Evolutionary conservation across 2,329 filamentous ascomycete species (phyloP).

Genomic region (Aspergillus felis): DNA sequence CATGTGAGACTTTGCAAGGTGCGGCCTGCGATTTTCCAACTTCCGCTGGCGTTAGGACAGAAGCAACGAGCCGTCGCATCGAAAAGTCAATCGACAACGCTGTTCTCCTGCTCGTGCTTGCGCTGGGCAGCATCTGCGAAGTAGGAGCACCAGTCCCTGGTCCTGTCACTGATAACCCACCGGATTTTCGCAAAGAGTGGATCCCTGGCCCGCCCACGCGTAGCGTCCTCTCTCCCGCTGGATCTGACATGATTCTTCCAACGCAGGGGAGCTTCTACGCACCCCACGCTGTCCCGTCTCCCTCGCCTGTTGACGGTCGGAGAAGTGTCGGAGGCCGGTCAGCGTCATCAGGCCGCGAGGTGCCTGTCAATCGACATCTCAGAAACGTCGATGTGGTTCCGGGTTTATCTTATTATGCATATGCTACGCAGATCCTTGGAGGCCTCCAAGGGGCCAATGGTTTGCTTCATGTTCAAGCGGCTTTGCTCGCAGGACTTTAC

Average conservation of each 20-base stretch:
- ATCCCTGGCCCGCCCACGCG: conserved; percentile 25
- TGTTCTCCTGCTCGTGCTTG: conserved; percentile 75
- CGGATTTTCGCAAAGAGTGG: conserved; percentile 25
- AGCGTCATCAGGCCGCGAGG: conserved; percentile 13
- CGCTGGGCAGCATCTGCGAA: conserved; percentile 77
- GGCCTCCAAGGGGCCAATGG: conserved; percentile 74
- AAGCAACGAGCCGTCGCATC: conserved; percentile 23
- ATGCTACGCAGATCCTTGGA: conserved; percentile 81
- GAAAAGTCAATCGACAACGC: conserved; percentile 70
- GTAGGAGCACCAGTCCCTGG: conserved; percentile 49
- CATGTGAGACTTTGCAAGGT: conserved; percentile 27
- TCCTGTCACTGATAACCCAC: conserved; percentile 45
- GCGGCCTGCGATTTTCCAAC: conserved; percentile 21
- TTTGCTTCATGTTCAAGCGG: conserved; percentile 78
- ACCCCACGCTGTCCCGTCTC: conserved; percentile 16
- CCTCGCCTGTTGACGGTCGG: conserved; percentile 13
- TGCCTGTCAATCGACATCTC: conserved; percentile 19
- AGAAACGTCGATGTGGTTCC: conserved; percentile 82
- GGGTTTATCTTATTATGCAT: conserved; percentile 83
- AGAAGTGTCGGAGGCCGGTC: conserved; percentile 13
- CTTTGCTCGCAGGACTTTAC: conserved; percentile 81
- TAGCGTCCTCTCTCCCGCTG: conserved; percentile 25
- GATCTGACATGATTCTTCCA: conserved; percentile 21
- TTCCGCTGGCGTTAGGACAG: conserved; percentile 11
- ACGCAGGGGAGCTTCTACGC: conserved; percentile 20